Conservation (phyloP, 176 grass and related monocot species). For the Aegilops tauschii region DNA sequence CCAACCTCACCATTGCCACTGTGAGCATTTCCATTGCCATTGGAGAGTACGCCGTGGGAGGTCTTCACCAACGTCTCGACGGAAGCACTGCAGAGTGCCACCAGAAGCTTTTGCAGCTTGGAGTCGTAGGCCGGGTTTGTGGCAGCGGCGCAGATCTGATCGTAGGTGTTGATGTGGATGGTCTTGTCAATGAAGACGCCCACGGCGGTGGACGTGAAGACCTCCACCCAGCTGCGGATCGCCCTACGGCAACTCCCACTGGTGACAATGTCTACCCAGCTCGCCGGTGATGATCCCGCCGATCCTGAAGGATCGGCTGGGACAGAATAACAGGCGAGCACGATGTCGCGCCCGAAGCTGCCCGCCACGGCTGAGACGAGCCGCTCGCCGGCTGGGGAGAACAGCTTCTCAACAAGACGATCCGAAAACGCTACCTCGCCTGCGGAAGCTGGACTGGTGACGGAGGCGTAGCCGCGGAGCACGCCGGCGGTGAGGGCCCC, state of each 20-base stretch:
- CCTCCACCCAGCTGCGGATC: constrained; percentile 49
- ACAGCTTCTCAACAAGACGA: constrained; percentile 53
- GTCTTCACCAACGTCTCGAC: constrained; percentile 75
- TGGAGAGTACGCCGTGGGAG: constrained; percentile 49
- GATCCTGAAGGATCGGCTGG: constrained; percentile 14
- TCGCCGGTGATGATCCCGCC: neutral
- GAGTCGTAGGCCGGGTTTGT: constrained; percentile 71
- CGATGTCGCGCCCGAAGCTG: constrained; percentile 61
- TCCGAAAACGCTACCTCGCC: constrained; percentile 26
- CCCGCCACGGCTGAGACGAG: constrained; percentile 60
- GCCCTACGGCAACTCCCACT: constrained; percentile 34
- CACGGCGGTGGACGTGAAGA: constrained; percentile 74
- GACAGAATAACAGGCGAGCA: constrained; percentile 52
- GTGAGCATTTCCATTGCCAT: neutral
- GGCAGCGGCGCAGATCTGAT: constrained; percentile 78
- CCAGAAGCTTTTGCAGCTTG: constrained; percentile 57
- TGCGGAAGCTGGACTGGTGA: neutral
- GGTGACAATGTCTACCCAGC: constrained; percentile 57
- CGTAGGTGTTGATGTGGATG: constrained; percentile 91
- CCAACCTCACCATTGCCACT: constrained; percentile 5
- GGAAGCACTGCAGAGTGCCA: constrained; percentile 60
- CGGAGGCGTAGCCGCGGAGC: constrained; percentile 30
- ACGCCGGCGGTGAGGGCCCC: constrained; percentile 53
- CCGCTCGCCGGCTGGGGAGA: constrained; percentile 51
- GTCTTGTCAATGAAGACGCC: constrained; percentile 87